Evolutionary conservation across 257 asterid genomes (phyloP), one percentile per base, ranked within the genome.

Genomic region (Jacaranda copaia): DNA sequence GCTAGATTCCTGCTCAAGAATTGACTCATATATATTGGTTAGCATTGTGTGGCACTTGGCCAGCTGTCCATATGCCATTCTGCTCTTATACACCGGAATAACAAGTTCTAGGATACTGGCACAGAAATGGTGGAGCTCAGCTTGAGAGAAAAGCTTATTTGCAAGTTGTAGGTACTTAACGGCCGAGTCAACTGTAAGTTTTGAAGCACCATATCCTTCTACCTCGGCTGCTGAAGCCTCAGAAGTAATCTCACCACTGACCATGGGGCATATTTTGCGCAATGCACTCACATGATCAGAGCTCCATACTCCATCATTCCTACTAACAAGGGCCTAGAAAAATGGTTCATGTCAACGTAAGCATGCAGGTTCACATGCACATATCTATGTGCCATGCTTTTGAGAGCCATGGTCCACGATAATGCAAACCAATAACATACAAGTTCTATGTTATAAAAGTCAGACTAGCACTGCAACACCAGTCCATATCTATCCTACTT

Each of bases 81-180:
- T 84, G 84, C 98, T 96, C 81, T 96, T 96, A 59, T 90, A 89
- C 38, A 96, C 98, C 7, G 99, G 99, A 77, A 93, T 96, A 12
- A 93, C 98, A 14, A 96, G 98, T 73, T 96, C 99, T 9, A 96
- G 85, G 79, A 96, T 96, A 82, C 97, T 93, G 63, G 97, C 98
- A 80, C 99, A 96, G 89, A 96, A 96, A 86, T 96, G 99, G 89
- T 88, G 94, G 81, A 96, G 97, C 82, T 96, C 99, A n/a, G 99
- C 99, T 85, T 96, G 99, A 81, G 97, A 89, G 88, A 96, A 96
- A 74, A 96, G 98, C 86, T 91, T 90, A 62, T 93, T 90, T 77
- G 98, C 99, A 62, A 96, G 99, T 82, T 96, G 98, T 52, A 96
- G 89, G 87, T 96, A 96, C 79, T 96, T 96, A 52, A 96, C 98